These are phyloP conservation scores for Xylaria curta DNA, from an alignment of 495 filamentous ascomycete species.

Conservation along the genomic window DNA sequence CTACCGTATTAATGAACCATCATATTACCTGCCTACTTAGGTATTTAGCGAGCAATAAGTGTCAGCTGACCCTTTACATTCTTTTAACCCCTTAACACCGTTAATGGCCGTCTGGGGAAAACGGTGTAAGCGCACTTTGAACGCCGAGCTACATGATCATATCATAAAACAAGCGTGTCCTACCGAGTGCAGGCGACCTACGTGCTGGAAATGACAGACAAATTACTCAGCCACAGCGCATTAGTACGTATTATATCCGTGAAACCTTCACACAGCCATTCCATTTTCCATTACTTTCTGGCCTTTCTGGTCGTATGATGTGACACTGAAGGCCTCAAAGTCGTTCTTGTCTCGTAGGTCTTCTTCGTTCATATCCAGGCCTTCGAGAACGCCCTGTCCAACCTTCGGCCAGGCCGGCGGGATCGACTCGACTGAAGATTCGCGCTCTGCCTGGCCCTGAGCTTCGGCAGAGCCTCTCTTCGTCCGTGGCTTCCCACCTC, in stretches of 20 bases:
- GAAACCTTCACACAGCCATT: slow-evolving; percentile 30
- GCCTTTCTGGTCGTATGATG: slow-evolving; percentile 53
- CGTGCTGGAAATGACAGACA: neutral
- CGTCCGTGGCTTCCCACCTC: slow-evolving; percentile 24
- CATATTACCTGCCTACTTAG: neutral
- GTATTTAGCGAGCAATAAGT: neutral
- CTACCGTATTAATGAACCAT: neutral
- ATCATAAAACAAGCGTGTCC: neutral
- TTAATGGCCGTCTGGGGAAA: neutral
- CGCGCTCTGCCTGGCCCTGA: slow-evolving; percentile 19
- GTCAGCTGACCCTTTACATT: neutral
- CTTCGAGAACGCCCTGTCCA: slow-evolving; percentile 61
- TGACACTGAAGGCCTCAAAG: slow-evolving; percentile 60
- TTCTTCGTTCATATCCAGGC: slow-evolving; percentile 55
- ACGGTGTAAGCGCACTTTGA: slow-evolving; percentile 1
- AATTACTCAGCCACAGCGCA: neutral
- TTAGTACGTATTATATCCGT: neutral
- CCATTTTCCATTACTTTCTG: slow-evolving; percentile 42
- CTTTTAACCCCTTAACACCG: neutral
- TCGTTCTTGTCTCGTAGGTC: slow-evolving; percentile 55
- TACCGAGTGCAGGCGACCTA: neutral
- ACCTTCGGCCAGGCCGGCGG: slow-evolving; percentile 70
- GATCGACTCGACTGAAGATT: slow-evolving; percentile 45
- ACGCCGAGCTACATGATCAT: slow-evolving; percentile 7
- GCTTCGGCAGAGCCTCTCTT: slow-evolving; percentile 29